A percentile compares a stretch with the other conserved stretches of the same genome.
These are phyloP conservation scores for Triticum timopheevii DNA, from an alignment of 176 grass and related monocot species.

Conservation along the genomic window DNA sequence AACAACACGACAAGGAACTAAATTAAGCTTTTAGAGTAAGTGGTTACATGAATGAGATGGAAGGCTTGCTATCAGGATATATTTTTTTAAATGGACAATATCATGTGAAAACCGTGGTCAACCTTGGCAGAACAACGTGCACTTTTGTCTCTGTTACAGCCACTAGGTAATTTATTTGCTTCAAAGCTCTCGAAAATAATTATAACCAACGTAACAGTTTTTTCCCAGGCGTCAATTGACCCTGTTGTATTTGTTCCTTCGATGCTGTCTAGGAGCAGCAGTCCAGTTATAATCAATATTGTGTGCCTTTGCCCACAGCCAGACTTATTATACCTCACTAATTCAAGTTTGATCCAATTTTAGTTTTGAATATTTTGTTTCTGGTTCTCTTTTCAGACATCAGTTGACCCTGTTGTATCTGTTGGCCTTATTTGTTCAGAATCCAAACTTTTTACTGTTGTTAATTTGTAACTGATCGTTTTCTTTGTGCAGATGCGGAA, in stretches of 20 bases:
- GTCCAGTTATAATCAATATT: background rate
- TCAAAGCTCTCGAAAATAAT: background rate
- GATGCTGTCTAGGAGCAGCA: background rate
- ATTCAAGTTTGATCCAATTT: background rate
- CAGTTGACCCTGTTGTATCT: background rate
- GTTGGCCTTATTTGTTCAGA: background rate
- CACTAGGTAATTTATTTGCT: background rate
- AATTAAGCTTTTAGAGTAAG: background rate
- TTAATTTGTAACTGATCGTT: background rate
- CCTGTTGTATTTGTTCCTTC: background rate
- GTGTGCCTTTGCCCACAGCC: background rate
- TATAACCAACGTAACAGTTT: background rate
- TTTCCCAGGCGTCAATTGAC: background rate
- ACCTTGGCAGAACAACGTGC: background rate
- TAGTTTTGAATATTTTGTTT: background rate
- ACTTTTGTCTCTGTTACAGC: background rate
- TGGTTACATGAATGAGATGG: background rate
- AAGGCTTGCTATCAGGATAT: background rate
- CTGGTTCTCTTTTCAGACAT: background rate
- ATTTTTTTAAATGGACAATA: background rate
- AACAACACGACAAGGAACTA: background rate
- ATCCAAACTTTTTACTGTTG: background rate
- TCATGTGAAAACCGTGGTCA: background rate
- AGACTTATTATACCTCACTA: background rate
- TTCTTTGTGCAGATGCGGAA: constrained; percentile 51